Conservation (phyloP, 345 rosid genomes). For the Zanthoxylum bungeanum region DNA sequence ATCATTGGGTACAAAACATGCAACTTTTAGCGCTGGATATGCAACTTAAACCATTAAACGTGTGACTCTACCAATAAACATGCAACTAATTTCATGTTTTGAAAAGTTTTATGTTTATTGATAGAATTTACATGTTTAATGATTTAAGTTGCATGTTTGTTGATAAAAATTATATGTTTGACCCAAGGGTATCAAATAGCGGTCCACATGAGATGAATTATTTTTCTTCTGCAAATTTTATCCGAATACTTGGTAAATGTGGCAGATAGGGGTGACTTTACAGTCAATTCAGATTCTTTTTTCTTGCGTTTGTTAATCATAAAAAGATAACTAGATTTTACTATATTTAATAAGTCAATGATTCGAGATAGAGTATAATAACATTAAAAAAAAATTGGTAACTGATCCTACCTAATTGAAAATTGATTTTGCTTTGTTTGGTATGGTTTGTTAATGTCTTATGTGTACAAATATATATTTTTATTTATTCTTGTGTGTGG, state of each 20-base stretch:
- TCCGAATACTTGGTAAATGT: constrained; percentile 65
- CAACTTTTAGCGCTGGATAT: background rate
- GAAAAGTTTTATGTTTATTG: background rate
- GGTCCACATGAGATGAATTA: constrained; percentile 13
- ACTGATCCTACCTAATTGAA: no score
- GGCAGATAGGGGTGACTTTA: constrained; percentile 73
- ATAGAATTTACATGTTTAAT: no score
- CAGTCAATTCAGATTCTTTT: constrained; percentile 58
- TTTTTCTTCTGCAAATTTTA: constrained; percentile 32
- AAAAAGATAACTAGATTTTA: no score
- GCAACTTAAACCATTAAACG: no score
- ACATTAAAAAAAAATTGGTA: no score
- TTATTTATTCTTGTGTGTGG: no score
- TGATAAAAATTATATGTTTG: no score
- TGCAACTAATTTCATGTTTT: background rate
- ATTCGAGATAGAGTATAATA: no score
- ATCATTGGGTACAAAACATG: background rate
- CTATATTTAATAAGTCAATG: no score
- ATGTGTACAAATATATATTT: no score
- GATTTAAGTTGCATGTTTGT: background rate
- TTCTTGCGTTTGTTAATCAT: constrained; percentile 50
- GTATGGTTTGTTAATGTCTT: constrained; percentile 43
- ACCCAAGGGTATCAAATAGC: constrained; percentile 15
- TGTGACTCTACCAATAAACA: no score
- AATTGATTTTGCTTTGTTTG: no score